A percentile compares a stretch with the other conserved stretches of the same genome.
phyloP scores from a whole-genome alignment of 495 filamentous ascomycete genomes.

The Jackrogersella minutella region DNA sequence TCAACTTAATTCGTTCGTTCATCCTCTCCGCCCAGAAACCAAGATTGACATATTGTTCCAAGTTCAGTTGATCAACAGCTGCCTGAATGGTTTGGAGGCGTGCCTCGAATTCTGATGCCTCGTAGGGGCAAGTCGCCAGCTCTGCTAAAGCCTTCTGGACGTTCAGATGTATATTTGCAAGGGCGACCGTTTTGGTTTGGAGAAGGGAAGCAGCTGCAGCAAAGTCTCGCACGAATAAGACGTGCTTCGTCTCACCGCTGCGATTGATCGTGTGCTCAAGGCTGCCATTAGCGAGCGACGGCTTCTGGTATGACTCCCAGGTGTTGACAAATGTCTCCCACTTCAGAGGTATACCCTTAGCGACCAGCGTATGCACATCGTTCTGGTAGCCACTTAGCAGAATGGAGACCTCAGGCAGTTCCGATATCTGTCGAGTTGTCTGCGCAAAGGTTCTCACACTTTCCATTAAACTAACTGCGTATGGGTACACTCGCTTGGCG shows the following conservation, averaged over 20 bases:
- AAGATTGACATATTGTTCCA: slow-evolving; percentile 94
- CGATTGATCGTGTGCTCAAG: slow-evolving; percentile 65
- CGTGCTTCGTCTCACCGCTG: slow-evolving; percentile 85
- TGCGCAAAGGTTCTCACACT: slow-evolving; percentile 89
- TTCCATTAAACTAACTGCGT: slow-evolving; percentile 97
- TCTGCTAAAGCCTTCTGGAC: slow-evolving; percentile 84
- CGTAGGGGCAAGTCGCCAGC: slow-evolving; percentile 86
- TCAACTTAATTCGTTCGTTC: slow-evolving; percentile 81
- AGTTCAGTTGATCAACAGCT: slow-evolving; percentile 91
- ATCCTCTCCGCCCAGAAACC: slow-evolving; percentile 84
- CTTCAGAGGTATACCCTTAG: slow-evolving; percentile 84
- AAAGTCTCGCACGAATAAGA: slow-evolving; percentile 95
- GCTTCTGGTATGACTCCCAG: slow-evolving; percentile 88
- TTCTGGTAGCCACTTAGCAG: slow-evolving; percentile 90
- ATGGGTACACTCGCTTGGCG: slow-evolving; percentile 95
- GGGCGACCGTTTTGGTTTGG: slow-evolving; percentile 80
- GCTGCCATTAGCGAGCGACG: slow-evolving; percentile 64
- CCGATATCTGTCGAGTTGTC: slow-evolving; percentile 78
- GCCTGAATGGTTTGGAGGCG: slow-evolving; percentile 86
- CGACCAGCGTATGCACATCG: slow-evolving; percentile 79
- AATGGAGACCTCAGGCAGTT: slow-evolving; percentile 85
- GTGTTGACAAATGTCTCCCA: slow-evolving; percentile 99
- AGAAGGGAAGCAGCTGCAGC: slow-evolving; percentile 82
- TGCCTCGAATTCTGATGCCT: slow-evolving; percentile 74
- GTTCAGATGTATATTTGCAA: slow-evolving; percentile 79